phyloP scores from a whole-genome alignment of 106 monocot species.

The Dioscorea dumetorum region DNA sequence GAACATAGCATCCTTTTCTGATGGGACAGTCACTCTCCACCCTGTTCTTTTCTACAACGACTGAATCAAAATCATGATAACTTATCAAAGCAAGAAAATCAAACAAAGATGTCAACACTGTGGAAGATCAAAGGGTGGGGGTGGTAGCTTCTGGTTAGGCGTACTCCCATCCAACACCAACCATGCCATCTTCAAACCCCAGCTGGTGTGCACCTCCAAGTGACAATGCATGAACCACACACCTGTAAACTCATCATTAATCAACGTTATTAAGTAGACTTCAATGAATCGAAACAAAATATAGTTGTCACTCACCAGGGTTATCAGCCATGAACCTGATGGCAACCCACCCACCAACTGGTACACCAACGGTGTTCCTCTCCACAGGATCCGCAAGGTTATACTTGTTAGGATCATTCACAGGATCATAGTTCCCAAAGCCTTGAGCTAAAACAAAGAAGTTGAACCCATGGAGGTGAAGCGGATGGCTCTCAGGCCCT shows the following conservation, averaged over 20 bases:
- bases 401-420: conserved; percentile 11
- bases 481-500: conserved; percentile 8
- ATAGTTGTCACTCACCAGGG: background rate
- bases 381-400: conserved; percentile 15
- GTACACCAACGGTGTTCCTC: conserved; percentile 21
- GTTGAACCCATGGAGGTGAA: conserved; percentile 11
- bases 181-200: conserved; percentile 21
- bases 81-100: background rate
- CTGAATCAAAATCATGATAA: no score
- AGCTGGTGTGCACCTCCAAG: conserved; percentile 17
- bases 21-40: no score
- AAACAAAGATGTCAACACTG: conserved; percentile 1
- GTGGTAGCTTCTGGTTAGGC: conserved; percentile 6
- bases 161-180: conserved; percentile 8
- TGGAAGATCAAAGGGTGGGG: conserved; percentile 2
- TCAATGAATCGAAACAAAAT: background rate
- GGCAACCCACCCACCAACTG: conserved; percentile 17
- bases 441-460: conserved; percentile 16
- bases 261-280: background rate
- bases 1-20: no score
- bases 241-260: background rate
- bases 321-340: conserved; percentile 19
- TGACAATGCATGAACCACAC: conserved; percentile 14
- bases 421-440: conserved; percentile 7
- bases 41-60: no score